These are phyloP conservation scores for Penicillium sp. DNA, from an alignment of 2,329 filamentous ascomycete species.

Conservation along the genomic window DNA sequence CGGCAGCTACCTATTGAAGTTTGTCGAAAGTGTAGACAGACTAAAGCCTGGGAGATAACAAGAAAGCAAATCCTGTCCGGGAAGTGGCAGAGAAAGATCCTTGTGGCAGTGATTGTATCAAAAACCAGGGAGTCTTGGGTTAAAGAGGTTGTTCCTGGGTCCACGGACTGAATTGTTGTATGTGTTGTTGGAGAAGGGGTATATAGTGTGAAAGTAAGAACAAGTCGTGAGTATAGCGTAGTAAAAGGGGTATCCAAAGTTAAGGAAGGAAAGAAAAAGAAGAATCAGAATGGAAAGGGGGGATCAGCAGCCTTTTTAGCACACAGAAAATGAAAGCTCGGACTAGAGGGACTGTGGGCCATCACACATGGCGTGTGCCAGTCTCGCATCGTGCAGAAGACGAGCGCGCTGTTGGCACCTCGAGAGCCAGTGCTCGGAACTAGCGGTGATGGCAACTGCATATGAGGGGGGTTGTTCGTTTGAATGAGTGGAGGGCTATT, in stretches of 20 bases:
- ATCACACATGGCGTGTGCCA: constrained; percentile 24
- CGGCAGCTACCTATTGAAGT: constrained; percentile 44
- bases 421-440: constrained; percentile 17
- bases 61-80: constrained; percentile 36
- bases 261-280: constrained; percentile 16
- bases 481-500: constrained; percentile 20
- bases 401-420: constrained; percentile 21
- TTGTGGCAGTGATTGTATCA: constrained; percentile 23
- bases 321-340: constrained; percentile 17
- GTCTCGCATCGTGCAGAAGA: constrained; percentile 20
- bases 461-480: constrained; percentile 14
- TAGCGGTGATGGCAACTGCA: constrained; percentile 24
- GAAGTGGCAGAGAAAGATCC: constrained; percentile 30
- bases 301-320: constrained; percentile 26
- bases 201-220: constrained; percentile 4
- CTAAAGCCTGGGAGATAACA: constrained; percentile 30
- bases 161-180: constrained; percentile 11
- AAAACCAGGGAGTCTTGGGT: constrained; percentile 22
- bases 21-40: constrained; percentile 26
- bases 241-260: constrained; percentile 18
- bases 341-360: constrained; percentile 16
- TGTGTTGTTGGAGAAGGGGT: background rate
- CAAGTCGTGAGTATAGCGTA: background rate
- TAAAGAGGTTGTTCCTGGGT: constrained; percentile 15
- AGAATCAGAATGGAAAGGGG: constrained; percentile 9